Evolutionary conservation across 2,329 filamentous ascomycete species (phyloP).

Genomic region (Boeremia exigua): DNA sequence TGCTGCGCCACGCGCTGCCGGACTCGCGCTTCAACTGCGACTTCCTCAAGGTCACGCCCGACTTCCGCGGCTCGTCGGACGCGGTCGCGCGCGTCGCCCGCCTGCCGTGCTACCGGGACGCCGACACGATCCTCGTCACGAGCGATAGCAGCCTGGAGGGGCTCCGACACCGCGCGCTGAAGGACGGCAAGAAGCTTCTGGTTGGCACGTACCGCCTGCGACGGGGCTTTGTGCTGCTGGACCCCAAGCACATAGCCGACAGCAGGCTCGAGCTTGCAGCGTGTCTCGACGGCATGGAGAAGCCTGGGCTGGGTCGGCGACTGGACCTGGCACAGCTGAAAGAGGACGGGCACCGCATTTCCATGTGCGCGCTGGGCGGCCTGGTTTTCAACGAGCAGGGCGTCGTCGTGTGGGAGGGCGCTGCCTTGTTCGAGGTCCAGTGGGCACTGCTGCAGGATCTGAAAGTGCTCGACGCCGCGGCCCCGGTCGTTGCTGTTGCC

Average conservation of each 20-base stretch:
- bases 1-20: conserved; percentile 49
- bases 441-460: conserved; percentile 51
- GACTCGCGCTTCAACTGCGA: conserved; percentile 55
- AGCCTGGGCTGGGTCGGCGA: conserved; percentile 39
- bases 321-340: conserved; percentile 48
- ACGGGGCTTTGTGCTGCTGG: conserved; percentile 52
- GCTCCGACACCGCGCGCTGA: conserved; percentile 47
- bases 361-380: conserved; percentile 51
- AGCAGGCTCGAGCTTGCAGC: conserved; percentile 43
- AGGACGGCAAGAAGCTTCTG: conserved; percentile 51
- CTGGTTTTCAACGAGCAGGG: conserved; percentile 50
- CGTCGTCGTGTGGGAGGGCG: conserved; percentile 50
- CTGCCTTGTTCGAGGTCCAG: conserved; percentile 53
- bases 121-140: conserved; percentile 48
- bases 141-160: conserved; percentile 55
- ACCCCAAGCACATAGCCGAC: conserved; percentile 42
- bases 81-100: conserved; percentile 42
- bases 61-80: conserved; percentile 48
- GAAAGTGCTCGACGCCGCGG: conserved; percentile 33
- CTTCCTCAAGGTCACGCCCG: conserved; percentile 53
- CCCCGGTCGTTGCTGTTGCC: conserved; percentile 45
- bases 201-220: conserved; percentile 52
- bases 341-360: conserved; percentile 35
- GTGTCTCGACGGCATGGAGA: conserved; percentile 55
- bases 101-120: conserved; percentile 42